phyloP scores from a whole-genome alignment of 2,329 filamentous ascomycete species.

The Botryotinia narcissicola region DNA sequence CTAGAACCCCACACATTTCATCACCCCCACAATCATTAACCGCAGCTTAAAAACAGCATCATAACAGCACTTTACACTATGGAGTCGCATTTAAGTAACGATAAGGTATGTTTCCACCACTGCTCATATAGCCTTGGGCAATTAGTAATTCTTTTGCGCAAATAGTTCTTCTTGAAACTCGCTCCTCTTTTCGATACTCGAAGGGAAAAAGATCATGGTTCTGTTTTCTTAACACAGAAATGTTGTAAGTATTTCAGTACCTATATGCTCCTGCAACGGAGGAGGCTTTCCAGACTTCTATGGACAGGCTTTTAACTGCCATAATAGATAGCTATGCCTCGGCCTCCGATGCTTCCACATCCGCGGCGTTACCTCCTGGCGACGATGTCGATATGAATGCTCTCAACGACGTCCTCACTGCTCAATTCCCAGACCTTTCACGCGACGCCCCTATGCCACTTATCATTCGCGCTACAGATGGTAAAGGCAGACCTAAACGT shows the following conservation, averaged over 20 bases:
- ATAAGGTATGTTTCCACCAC: slow-evolving; percentile 49
- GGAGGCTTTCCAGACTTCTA: neutral
- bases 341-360: neutral
- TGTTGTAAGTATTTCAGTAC: slow-evolving; percentile 51
- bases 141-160: slow-evolving; percentile 11
- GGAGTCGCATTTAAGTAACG: slow-evolving; percentile 55
- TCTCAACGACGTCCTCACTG: slow-evolving; percentile 36
- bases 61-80: slow-evolving; percentile 12
- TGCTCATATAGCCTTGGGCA: neutral
- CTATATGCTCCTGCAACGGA: neutral
- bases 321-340: neutral
- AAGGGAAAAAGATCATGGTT: slow-evolving; percentile 64
- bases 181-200: slow-evolving; percentile 13
- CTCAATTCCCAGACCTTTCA: slow-evolving; percentile 59
- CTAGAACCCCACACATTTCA: slow-evolving; percentile 20
- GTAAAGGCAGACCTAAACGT: slow-evolving; percentile 1
- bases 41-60: slow-evolving; percentile 20
- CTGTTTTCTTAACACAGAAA: slow-evolving; percentile 74
- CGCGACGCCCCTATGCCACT: slow-evolving; percentile 63
- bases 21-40: slow-evolving; percentile 24
- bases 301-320: neutral
- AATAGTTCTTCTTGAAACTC: slow-evolving; percentile 62
- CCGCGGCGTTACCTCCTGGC: neutral
- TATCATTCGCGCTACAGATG: slow-evolving; percentile 57
- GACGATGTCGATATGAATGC: slow-evolving; percentile 2